Evolutionary conservation across 768 basidiomycete genomes (phyloP).

Genomic region (Hygrophorus pudorinus): DNA sequence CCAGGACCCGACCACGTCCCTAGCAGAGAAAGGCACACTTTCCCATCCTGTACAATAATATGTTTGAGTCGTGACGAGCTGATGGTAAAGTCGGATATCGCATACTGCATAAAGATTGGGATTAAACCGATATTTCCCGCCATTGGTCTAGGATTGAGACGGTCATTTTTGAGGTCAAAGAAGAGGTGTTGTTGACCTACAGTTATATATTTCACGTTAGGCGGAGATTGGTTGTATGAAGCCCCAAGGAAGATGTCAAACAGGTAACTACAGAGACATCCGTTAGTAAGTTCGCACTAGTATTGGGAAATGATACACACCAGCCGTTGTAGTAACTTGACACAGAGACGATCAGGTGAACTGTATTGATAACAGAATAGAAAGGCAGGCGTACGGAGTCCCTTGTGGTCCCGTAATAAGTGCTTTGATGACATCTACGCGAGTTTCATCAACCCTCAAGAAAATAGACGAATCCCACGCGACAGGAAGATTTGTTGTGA

Average conservation of each 20-base stretch:
- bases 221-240: slow-evolving; percentile 82
- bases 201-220: slow-evolving; percentile 55
- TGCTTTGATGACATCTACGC: slow-evolving; percentile 90
- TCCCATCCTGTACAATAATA: slow-evolving; percentile 55
- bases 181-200: slow-evolving; percentile 22
- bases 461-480: slow-evolving; percentile 94
- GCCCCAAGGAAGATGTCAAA: slow-evolving; percentile 93
- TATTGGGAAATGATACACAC: slow-evolving; percentile 29
- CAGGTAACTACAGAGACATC: slow-evolving; percentile 35
- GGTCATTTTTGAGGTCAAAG: not conserved
- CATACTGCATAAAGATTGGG: slow-evolving; percentile 87
- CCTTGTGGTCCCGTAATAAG: slow-evolving; percentile 88
- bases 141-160: slow-evolving; percentile 51
- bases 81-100: slow-evolving; percentile 5
- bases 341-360: not conserved
- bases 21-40: slow-evolving; percentile 86
- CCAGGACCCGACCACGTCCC: slow-evolving; percentile 94
- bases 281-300: slow-evolving; percentile 3
- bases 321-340: slow-evolving; percentile 84
- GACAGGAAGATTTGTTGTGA: slow-evolving; percentile 90
- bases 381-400: slow-evolving; percentile 52
- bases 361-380: slow-evolving; percentile 4
- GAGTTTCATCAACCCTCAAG: slow-evolving; percentile 83
- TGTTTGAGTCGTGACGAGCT: not conserved
- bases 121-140: slow-evolving; percentile 85